Conservation (phyloP, 164 flowering plant species). For the Warburgia ugandensis region DNA sequence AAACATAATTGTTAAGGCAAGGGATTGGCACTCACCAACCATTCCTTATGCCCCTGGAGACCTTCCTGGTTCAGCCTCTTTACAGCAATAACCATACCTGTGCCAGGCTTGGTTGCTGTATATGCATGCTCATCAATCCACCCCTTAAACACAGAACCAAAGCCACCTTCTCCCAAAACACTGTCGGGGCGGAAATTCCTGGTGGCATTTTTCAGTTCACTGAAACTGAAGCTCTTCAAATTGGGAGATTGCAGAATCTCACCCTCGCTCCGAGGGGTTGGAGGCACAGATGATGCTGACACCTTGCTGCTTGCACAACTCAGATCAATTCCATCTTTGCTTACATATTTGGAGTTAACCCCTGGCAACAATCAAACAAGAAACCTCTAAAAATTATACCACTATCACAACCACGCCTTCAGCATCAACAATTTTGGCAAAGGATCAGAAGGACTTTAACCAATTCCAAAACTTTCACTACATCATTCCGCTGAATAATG, state of each 20-base stretch:
- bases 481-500: neutral
- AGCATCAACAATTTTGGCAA: neutral
- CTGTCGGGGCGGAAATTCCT: slow-evolving; percentile 86
- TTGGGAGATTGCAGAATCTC: slow-evolving; percentile 59
- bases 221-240: slow-evolving; percentile 54
- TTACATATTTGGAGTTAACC: slow-evolving; percentile 17
- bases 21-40: slow-evolving; percentile 55
- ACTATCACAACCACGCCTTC: neutral
- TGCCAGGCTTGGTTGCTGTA: slow-evolving; percentile 59
- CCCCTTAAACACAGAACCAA: slow-evolving; percentile 81
- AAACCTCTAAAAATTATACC: no score
- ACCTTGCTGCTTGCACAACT: slow-evolving; percentile 36
- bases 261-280: slow-evolving; percentile 52
- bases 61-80: slow-evolving; percentile 76
- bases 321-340: slow-evolving; percentile 27
- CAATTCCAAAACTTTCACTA: neutral
- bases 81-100: slow-evolving; percentile 69
- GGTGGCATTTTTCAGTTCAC: slow-evolving; percentile 59
- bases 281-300: slow-evolving; percentile 27
- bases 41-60: slow-evolving; percentile 72
- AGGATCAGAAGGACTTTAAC: neutral
- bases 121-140: slow-evolving; percentile 70
- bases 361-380: no score
- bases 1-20: neutral
- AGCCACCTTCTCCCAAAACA: slow-evolving; percentile 88